Evolutionary conservation across 2,329 filamentous ascomycete genomes (phyloP).

Genomic region (Aspergillus neoniger): DNA sequence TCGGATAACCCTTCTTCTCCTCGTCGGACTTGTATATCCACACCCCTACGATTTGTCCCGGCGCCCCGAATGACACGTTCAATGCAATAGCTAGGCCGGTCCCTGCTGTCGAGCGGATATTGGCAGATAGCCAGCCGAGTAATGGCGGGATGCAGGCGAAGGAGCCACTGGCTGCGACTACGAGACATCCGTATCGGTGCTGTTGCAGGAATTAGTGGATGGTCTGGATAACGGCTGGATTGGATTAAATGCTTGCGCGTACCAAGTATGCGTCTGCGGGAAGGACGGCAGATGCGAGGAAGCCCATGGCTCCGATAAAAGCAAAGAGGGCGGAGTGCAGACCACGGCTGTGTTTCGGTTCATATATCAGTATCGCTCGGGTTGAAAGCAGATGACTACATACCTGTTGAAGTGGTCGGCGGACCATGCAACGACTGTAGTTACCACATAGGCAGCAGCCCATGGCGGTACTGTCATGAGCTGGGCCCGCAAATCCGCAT

Average conservation of each 20-base stretch:
- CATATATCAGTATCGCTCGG: slow-evolving; percentile 22
- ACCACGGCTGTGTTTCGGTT: slow-evolving; percentile 41
- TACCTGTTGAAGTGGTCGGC: slow-evolving; percentile 56
- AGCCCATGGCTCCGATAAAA: slow-evolving; percentile 56
- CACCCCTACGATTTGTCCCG: slow-evolving; percentile 71
- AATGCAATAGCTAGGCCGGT: slow-evolving; percentile 70
- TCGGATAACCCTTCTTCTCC: slow-evolving; percentile 63
- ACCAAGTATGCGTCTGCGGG: slow-evolving; percentile 60
- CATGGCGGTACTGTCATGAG: slow-evolving; percentile 69
- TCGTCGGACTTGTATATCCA: slow-evolving; percentile 73
- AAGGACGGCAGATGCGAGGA: slow-evolving; percentile 65
- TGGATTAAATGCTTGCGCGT: slow-evolving; percentile 16
- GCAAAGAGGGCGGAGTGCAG: slow-evolving; percentile 54
- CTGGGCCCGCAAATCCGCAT: slow-evolving; percentile 61
- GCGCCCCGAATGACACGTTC: slow-evolving; percentile 67
- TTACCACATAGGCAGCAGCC: slow-evolving; percentile 59
- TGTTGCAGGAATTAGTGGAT: slow-evolving; percentile 13
- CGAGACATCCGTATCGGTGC: slow-evolving; percentile 68
- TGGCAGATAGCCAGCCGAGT: slow-evolving; percentile 70
- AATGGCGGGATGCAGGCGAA: slow-evolving; percentile 71
- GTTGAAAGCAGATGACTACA: slow-evolving; percentile 17
- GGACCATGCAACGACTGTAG: slow-evolving; percentile 57
- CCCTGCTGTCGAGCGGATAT: slow-evolving; percentile 65
- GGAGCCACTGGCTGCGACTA: slow-evolving; percentile 65
- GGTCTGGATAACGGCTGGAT: neutral